Evolutionary conservation across 331 rosid species (phyloP).

Genomic region (Quercus tomentella): DNA sequence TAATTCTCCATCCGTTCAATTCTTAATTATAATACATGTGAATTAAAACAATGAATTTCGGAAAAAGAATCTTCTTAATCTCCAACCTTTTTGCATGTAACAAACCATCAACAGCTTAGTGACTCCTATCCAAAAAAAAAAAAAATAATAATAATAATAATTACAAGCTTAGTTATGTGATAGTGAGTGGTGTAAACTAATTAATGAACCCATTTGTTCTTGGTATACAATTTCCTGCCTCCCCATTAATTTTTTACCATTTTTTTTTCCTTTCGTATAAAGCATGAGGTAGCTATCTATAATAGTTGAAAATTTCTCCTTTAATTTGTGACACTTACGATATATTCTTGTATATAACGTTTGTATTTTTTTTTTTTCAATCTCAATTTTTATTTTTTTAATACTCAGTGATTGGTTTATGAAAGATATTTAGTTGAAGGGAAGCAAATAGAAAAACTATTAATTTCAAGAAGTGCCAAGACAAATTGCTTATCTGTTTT

Average conservation of each 20-base stretch:
- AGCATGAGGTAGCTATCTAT: too few species aligned
- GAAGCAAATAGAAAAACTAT: background rate
- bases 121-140: background rate
- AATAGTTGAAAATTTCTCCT: too few species aligned
- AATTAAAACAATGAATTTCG: constrained; percentile 45
- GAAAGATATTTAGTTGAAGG: constrained; percentile 2
- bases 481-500: constrained; percentile 67
- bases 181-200: too few species aligned
- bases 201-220: background rate
- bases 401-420: constrained; percentile 21
- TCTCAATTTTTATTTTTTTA: background rate
- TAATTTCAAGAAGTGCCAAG: constrained; percentile 25
- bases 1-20: background rate
- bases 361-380: too few species aligned
- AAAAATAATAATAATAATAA: too few species aligned
- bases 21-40: constrained; percentile 28
- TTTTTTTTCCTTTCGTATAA: background rate
- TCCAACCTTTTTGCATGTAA: constrained; percentile 54
- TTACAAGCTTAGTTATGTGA: too few species aligned
- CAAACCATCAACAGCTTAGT: constrained; percentile 6
- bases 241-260: background rate
- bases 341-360: background rate
- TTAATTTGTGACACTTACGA: too few species aligned
- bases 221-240: background rate
- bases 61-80: constrained; percentile 38